A percentile compares a stretch with the other conserved stretches of the same genome.
phyloP scores from a whole-genome alignment of 2,329 filamentous ascomycete genomes.

The Paraconiothyrium sp. region DNA sequence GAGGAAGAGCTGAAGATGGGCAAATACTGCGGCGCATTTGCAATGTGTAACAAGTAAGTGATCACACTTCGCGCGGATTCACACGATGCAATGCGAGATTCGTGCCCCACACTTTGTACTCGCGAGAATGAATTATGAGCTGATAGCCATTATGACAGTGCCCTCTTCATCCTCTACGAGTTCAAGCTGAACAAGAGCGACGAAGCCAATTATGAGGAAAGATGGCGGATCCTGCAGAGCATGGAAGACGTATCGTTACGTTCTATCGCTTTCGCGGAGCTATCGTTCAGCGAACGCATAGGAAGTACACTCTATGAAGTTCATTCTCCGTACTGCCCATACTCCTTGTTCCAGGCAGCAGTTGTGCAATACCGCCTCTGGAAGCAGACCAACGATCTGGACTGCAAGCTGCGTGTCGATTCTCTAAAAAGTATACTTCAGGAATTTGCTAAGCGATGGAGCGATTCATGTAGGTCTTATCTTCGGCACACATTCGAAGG shows the following conservation, averaged over 20 bases:
- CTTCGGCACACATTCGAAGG: background rate
- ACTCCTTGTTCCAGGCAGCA: background rate
- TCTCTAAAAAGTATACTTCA: background rate
- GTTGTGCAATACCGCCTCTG: conserved; percentile 2
- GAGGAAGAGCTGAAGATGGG: background rate
- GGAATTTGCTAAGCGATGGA: background rate
- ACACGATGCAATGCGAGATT: no score
- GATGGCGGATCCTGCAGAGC: background rate
- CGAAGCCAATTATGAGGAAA: background rate
- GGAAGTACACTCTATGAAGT: background rate
- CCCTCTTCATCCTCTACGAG: background rate
- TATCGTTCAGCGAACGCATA: background rate
- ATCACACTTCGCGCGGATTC: background rate
- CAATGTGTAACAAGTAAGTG: conserved; percentile 2
- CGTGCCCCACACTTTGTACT: background rate
- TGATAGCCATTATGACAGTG: background rate
- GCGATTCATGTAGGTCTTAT: background rate
- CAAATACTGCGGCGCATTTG: conserved; percentile 4
- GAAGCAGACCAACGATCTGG: background rate
- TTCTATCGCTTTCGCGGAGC: background rate
- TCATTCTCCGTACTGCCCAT: background rate
- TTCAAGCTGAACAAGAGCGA: background rate
- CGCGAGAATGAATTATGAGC: background rate
- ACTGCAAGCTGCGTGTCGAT: background rate
- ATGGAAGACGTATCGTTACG: conserved; percentile 3